A percentile compares a stretch with the other conserved stretches of the same genome.
phyloP scores from a whole-genome alignment of 306 rosid species.

The Biancaea sappan region DNA sequence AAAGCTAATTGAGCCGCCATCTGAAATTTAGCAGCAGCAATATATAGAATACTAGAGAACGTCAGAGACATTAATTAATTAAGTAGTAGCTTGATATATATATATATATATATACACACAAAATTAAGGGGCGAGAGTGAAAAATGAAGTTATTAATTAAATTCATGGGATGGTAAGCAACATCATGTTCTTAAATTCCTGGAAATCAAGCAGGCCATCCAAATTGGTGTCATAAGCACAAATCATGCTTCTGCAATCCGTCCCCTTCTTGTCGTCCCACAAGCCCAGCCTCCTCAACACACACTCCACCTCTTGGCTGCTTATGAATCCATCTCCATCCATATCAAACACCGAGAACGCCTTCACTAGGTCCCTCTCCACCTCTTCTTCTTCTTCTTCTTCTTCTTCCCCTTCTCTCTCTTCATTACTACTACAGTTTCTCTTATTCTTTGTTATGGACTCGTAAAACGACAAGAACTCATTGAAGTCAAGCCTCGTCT shows the following conservation, averaged over 20 bases:
- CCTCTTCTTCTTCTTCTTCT: constrained; percentile 2
- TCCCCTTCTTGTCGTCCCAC: constrained; percentile 50
- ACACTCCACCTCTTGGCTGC: constrained; percentile 59
- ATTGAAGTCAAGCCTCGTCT: constrained; percentile 44
- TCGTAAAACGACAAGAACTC: constrained; percentile 70
- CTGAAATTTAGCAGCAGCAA: too few relatives aligned
- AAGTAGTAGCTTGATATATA: too few relatives aligned
- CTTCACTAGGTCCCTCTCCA: constrained; percentile 59
- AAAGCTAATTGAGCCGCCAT: too few relatives aligned
- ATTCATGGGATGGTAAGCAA: constrained; percentile 44
- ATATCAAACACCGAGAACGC: constrained; percentile 80
- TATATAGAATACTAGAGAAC: too few relatives aligned
- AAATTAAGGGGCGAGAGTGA: too few relatives aligned
- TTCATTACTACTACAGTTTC: constrained; percentile 9
- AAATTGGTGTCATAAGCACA: constrained; percentile 58
- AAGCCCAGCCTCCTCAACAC: constrained; percentile 64
- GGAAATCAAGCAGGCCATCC: constrained; percentile 80
- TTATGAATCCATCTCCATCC: constrained; percentile 82
- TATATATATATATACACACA: too few relatives aligned
- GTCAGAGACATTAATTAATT: too few relatives aligned
- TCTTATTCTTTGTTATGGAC: constrained; percentile 58
- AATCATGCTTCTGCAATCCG: constrained; percentile 66
- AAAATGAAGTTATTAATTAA: neutral
- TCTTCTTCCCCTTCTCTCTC: constrained; percentile 25
- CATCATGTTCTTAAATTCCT: constrained; percentile 92